These are phyloP conservation scores for Coprinopsis sp. DNA, from an alignment of 768 basidiomycete genomes.

Conservation along the genomic window DNA sequence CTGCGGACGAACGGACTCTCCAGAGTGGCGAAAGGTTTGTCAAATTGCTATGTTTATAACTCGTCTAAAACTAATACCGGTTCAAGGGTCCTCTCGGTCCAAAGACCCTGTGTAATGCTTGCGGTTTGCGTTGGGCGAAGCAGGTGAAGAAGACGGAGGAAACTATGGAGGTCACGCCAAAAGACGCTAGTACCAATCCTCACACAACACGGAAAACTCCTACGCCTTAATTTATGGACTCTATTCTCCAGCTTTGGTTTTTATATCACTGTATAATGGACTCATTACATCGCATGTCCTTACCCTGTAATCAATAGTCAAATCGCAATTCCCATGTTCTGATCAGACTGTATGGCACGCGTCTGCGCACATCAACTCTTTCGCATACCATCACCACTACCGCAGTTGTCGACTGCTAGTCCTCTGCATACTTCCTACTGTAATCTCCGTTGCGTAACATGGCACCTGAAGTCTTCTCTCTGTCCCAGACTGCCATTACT, in stretches of 20 bases:
- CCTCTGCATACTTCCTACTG: conserved; percentile 59
- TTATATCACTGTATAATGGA: no score
- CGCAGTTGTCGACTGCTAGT: conserved; percentile 86
- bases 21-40: conserved; percentile 90
- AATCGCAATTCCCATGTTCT: no score
- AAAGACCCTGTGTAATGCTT: conserved; percentile 97
- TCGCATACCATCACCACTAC: conserved; percentile 6
- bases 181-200: conserved; percentile 8
- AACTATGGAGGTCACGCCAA: conserved; percentile 9
- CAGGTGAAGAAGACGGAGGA: conserved; percentile 40
- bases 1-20: conserved; percentile 93
- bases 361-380: no score
- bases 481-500: conserved; percentile 82
- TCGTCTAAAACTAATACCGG: conserved; percentile 7
- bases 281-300: no score
- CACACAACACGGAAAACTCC: neutral
- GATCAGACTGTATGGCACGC: no score
- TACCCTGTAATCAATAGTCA: no score
- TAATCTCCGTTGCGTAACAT: conserved; percentile 28
- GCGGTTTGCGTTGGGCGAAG: conserved; percentile 92
- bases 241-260: no score
- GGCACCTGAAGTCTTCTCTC: conserved; percentile 68
- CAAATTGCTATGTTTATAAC: neutral
- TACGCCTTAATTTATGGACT: no score
- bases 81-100: conserved; percentile 84